Evolutionary conservation across 805 yeast species (phyloP), one percentile per base, ranked within the genome.

Genomic region (Yarrowia bubula): DNA sequence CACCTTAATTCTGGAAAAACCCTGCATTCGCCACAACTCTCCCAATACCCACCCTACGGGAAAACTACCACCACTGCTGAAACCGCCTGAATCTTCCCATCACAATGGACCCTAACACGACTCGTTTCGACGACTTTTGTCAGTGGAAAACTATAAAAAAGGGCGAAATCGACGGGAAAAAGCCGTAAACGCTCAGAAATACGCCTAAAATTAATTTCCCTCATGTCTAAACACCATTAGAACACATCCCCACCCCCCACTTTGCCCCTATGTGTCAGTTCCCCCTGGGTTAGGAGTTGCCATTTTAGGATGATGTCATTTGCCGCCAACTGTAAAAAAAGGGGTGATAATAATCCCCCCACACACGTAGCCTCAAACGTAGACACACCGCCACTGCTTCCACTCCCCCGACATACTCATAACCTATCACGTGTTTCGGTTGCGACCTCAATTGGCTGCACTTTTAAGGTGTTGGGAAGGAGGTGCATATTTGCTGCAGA

Each of bases 351-450:
- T 22, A n/a, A n/a, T n/a, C n/a, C n/a, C n/a, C n/a, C n/a, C n/a
- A n/a, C n/a, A n/a, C n/a, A n/a, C n/a, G n/a, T n/a, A n/a, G n/a
- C n/a, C n/a, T n/a, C n/a, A n/a, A n/a, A n/a, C n/a, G n/a, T n/a
- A n/a, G n/a, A n/a, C n/a, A n/a, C n/a, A n/a, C n/a, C n/a, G n/a
- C n/a, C n/a, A n/a, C n/a, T n/a, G n/a, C n/a, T n/a, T 37, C 32
- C 31, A 18, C 18, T 28, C 7, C n/a, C 8, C 51, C 8, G 41
- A 35, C 43, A 37, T 51, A 51, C 58, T 51, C 58, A 51, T 51
- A 51, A 51, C 58, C 58, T 51, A 51, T 38, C 58, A 51, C 58
- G 58, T 51, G 58, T 38, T 51, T 22, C 43, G 35, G 22, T 6
- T 14, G 35, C 43, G 43, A 22, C 58, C 43, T 22, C 58, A 51